phyloP scores from a whole-genome alignment of 2,329 filamentous ascomycete genomes.

The Trichophyton rubrum region DNA sequence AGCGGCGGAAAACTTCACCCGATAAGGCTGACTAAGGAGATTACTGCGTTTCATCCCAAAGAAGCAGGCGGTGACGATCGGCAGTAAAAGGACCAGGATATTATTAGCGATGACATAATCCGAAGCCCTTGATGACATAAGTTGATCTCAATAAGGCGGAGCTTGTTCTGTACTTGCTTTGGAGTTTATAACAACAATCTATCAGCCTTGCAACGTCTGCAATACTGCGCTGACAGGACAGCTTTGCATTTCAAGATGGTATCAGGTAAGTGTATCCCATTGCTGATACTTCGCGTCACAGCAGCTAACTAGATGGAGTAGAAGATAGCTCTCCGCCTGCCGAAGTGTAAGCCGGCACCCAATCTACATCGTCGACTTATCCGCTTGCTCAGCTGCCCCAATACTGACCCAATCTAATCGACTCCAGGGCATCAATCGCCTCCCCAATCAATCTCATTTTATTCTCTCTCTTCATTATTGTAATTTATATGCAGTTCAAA shows the following conservation, averaged over 20 bases:
- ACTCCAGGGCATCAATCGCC: constrained; percentile 40
- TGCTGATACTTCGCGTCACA: not conserved
- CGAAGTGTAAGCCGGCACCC: constrained; percentile 11
- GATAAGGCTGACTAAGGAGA: not conserved
- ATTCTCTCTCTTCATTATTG: constrained; percentile 43
- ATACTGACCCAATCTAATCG: not conserved
- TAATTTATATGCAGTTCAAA: constrained; percentile 48
- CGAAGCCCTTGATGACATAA: not conserved
- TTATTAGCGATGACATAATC: not conserved
- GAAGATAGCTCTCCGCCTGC: constrained; percentile 6
- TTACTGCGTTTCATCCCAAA: not conserved
- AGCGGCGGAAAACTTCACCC: not conserved
- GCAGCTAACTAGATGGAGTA: not conserved
- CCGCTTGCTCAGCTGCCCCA: not conserved
- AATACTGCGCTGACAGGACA: not conserved
- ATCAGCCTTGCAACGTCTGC: not conserved
- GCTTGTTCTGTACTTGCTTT: too few relatives aligned
- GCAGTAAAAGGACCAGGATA: not conserved
- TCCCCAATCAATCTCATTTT: constrained; percentile 52
- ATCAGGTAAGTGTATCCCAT: not conserved
- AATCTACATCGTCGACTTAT: not conserved
- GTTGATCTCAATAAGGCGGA: not conserved
- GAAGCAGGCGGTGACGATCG: not conserved
- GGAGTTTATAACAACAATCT: too few relatives aligned
- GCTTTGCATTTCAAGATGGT: not conserved